Base-by-base conservation (phyloP, 2,329 filamentous ascomycete species). In the Xylaria sp. region DNA sequence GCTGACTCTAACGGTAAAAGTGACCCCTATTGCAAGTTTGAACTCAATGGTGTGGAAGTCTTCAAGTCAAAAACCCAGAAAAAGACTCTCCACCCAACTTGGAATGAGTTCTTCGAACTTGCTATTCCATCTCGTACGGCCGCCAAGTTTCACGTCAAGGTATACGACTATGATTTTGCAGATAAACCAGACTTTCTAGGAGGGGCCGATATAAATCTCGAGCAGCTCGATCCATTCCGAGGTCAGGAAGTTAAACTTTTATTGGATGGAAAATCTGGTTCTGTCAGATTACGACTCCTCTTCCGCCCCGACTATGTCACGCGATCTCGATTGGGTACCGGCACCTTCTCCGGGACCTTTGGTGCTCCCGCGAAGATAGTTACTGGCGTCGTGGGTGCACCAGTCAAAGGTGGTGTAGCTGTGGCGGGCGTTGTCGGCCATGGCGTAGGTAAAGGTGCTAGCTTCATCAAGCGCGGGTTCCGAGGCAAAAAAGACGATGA, bases 121-220 rank as follows among this genome's bases (percentile, higher is more conserved):
- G 85, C 90, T 0, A 84, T 99, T 60, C 90, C 93, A 20, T 97
- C 94, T 15, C 88, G 96, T 66, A 97, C 94, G 18, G 93, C 87
- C 0, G 92, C 94, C 43, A 88, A 96, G 30, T 96, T 99, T 81
- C 86, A 86, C 36, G 89, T 93, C 75, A 92, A 93, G 64, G 90
- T 98, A 2, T 97, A 91, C 78, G 96, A 99, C 78, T 99, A 95
- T 88, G 96, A 99, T 79, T 97, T 98, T 83, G 95, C 93, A 56
- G 94, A 97, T 79, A 95, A 94, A 80, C 93, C 94, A 1, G 96
- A 99, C 80, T 92, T 91, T 78, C 83, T 99, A n/a, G 96, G 96
- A 52, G 87, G 85, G 67, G 86, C 93, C 0, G 82, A 83, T 4
- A 93, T 99, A 76, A 90, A 93, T 73, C 86, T 99, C 18, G 89